These are phyloP conservation scores for Prunus yedoensis DNA, from an alignment of 331 rosid genomes.

Conservation along the genomic window DNA sequence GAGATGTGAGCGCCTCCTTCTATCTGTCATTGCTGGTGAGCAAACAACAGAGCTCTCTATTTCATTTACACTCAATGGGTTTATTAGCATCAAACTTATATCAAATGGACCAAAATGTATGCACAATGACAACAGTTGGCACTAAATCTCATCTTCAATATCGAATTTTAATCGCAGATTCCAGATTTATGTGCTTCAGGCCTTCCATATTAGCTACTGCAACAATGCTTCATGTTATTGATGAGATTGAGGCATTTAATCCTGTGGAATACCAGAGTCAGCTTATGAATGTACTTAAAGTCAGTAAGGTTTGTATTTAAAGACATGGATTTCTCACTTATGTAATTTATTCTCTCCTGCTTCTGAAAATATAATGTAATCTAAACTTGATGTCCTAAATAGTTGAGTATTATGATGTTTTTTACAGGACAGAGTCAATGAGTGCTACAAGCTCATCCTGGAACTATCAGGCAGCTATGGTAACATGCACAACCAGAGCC, in stretches of 20 bases:
- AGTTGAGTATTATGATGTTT: slow-evolving; percentile 25
- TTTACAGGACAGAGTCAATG: slow-evolving; percentile 59
- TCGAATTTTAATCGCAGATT: slow-evolving; percentile 48
- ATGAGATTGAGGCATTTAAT: slow-evolving; percentile 65
- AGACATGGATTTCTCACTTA: slow-evolving; percentile 6
- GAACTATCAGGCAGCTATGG: slow-evolving; percentile 39
- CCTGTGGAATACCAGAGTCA: slow-evolving; percentile 57
- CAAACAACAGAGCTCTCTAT: not conserved
- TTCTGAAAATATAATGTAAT: slow-evolving; percentile 4
- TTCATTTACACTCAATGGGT: slow-evolving; percentile 3
- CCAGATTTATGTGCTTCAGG: slow-evolving; percentile 52
- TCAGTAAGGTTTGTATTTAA: slow-evolving; percentile 62
- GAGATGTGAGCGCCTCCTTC: slow-evolving; percentile 73
- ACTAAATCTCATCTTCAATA: not conserved
- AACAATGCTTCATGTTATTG: slow-evolving; percentile 66
- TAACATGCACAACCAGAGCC: slow-evolving; percentile 30
- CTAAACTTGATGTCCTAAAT: slow-evolving; percentile 11
- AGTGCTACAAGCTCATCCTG: slow-evolving; percentile 63
- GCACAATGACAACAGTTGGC: slow-evolving; percentile 1
- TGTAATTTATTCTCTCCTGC: not conserved
- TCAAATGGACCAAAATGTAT: not conserved
- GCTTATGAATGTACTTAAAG: slow-evolving; percentile 64
- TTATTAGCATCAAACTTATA: not conserved
- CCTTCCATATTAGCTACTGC: slow-evolving; percentile 92
- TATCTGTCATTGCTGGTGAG: slow-evolving; percentile 64